Base-by-base conservation (phyloP, 2,329 filamentous ascomycete species). In the Pseudocercospora cruenta region DNA sequence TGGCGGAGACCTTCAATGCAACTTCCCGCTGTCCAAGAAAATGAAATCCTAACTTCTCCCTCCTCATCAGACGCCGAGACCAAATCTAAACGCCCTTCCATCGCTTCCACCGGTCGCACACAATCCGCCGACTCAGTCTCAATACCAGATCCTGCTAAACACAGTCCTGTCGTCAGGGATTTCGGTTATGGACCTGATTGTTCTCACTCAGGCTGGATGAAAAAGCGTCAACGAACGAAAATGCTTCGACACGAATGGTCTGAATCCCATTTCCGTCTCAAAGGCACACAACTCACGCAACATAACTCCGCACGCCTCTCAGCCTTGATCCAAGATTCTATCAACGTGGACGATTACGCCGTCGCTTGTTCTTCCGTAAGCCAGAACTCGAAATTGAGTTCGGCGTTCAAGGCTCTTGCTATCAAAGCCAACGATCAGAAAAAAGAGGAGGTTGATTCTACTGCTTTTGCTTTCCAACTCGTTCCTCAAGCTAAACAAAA, bases 171-270 rank as follows among this genome's bases (percentile, higher is more conserved):
- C 14, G 70, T 72, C 9, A 65, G 74, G 54, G 63, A 72, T 28
- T 76, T 76, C 54, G 74, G 75, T 54, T 78, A 78, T 70, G 77
- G 77, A 31, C 59, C 66, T 7, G 72, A 74, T 51, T 76, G 75
- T 67, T 76, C 70, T 28, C 92, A 94, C 79, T 87, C 91, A 58
- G 95, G 95, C 1, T 93, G 90, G 79, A 96, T 99, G 88, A 96
- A 96, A 84, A 97, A 96, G 84, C 92, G 94, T 76, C 93, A 93
- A 82, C 21, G 47, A 1, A 96, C 91, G 36, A 89, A 89, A 75
- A 89, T 97, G 83, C 87, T 97, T 67, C 91, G 93, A 51, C 92
- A 96, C 78, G 94, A 97, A 81, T 97, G 94, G 94, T 88, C 93
- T 75, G 92, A 96, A 77, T 90, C 93, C 72, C 95, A 94, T 82